Evolutionary conservation across 169 alveolate species (phyloP).

Genomic region (Plasmodium billcollinsi): DNA sequence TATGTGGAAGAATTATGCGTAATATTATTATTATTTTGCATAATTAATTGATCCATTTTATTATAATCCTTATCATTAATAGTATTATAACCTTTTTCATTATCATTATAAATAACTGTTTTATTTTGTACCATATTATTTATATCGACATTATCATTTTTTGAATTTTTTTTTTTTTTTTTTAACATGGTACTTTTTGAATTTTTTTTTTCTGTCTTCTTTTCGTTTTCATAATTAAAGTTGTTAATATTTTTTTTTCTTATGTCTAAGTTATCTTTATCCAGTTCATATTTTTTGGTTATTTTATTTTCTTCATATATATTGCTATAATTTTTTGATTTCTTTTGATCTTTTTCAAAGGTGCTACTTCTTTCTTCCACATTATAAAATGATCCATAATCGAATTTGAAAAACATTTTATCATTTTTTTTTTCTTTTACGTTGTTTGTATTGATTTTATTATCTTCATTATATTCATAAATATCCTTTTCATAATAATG

Average conservation of each 20-base stretch:
- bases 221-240: background rate
- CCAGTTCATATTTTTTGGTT: background rate
- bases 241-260: background rate
- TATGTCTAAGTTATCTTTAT: background rate
- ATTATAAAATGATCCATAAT: slow-evolving; percentile 43
- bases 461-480: background rate
- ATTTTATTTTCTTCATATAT: background rate
- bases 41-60: background rate
- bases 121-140: background rate
- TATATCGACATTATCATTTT: background rate
- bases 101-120: background rate
- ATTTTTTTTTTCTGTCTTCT: background rate
- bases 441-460: background rate
- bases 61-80: slow-evolving; percentile 1
- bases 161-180: slow-evolving; percentile 3
- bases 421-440: slow-evolving; percentile 19
- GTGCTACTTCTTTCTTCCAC: slow-evolving; percentile 22
- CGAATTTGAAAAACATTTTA: slow-evolving; percentile 19
- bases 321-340: background rate
- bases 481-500: background rate
- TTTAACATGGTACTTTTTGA: slow-evolving; percentile 8
- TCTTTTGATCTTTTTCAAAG: background rate
- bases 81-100: background rate
- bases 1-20: background rate
- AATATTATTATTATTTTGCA: background rate